Base-by-base conservation (phyloP, 805 yeast genomes). In the Torulaspora franciscae region DNA sequence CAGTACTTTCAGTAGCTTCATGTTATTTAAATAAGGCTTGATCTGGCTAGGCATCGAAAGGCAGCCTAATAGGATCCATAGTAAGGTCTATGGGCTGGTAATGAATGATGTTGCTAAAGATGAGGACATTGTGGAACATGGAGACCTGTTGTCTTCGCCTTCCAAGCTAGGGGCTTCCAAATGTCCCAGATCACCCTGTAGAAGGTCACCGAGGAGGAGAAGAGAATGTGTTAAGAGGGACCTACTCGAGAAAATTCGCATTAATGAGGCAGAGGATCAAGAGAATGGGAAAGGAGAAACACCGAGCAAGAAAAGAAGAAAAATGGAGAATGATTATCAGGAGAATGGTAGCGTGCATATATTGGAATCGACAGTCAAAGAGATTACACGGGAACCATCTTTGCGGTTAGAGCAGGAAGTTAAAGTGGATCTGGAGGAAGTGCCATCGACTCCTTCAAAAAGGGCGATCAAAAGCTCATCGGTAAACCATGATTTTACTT, bases 401-500 rank as follows among this genome's bases (percentile, higher is more conserved):
- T 28, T 17, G 13, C 33, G 22, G 6, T 19, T 17, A 14, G 25
- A 27, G 15, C 34, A 19, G 22, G 37, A 30, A n/a, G 24, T 32
- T 24, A 25, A 39, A 11, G 42, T 39, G 15, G 32, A 39, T 13
- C n/a, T 39, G 23, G 23, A 24, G 19, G 29, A 37, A n/a, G 19
- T 32, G 8, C 39, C 44, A 6, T 25, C 43, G 15, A 45, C 48
- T 7, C 50, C 50, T 2, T 36, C 47, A 25, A 58, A 51, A 25
- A 35, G 39, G 10, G 40, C 43, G 6, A 30, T 44, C 11, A 46
- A 51, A 17, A 32, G 42, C 10, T 26, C 48, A 6, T 25, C 48
- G 11, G 35, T 45, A 6, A 51, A 76, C 2, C 63, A 64, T 32
- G 63, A 70, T 9, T 61, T 61, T 30, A 77, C 72, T 25, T 54